Evolutionary conservation across 352 stramenopile species (phyloP), one percentile per base, ranked within the genome.

Genomic region (Pythium catenulatum): DNA sequence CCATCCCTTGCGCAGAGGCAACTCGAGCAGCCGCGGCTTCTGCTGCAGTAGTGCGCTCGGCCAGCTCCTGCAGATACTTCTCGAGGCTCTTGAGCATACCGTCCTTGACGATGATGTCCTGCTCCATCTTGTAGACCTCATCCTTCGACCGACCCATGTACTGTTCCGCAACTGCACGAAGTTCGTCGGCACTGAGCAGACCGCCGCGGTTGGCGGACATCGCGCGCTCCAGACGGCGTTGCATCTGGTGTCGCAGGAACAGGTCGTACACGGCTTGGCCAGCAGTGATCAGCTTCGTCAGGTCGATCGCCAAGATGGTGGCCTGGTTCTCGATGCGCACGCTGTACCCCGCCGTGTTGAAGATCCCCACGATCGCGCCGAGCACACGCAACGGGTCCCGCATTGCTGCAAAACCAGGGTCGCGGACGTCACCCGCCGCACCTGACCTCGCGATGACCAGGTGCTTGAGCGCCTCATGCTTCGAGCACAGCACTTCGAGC

Each of bases 261-360:
- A 83, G 27, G 36, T 83, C 76, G 50, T 83, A 83, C 15, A 76
- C 36, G 0, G 61, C 59, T 27, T 83, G 76, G 25, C 76, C 76
- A 0, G 19, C 59, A 30, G 50, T 43, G 3, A 39, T 19, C 11
- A 72, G n/a, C 41, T 73, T 73, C 13, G 23, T 13, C 1, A 61
- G 25, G 25, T n/a, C 23, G 14, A 5, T 27, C 17, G 1, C 13
- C 34, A 76, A n/a, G n/a, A 83, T 61, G 15, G 27, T 25, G 14
- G 6, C 14, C 4, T 69, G n/a, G 63, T 83, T 50, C 25, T 2
- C 4, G 9, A 83, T 58, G 14, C 37, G 4, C 45, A 83, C 76
- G 4, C 21, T 41, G 63, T 76, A 83, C 4, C 76, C 76, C 14
- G 59, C 68, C 30, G 41, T 73, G 74, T 82, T 82, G 74, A 82